Evolutionary conservation across 768 basidiomycete genomes (phyloP).

Genomic region (Boletellus ananiceps): DNA sequence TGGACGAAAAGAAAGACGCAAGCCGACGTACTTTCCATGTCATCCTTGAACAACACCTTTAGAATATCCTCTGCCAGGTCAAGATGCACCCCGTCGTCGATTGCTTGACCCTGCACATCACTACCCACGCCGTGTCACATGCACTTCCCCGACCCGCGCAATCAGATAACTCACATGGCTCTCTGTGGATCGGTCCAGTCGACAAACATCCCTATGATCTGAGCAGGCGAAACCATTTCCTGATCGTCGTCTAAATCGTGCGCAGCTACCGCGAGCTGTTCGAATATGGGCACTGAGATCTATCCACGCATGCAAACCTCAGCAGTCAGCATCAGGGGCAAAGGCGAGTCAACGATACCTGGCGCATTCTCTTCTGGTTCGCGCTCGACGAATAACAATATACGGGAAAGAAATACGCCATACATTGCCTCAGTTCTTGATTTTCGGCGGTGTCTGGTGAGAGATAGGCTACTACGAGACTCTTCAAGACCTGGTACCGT

Average conservation of each 20-base stretch:
- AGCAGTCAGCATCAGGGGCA: not conserved
- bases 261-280: slow-evolving; percentile 52
- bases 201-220: slow-evolving; percentile 73
- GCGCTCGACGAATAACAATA: slow-evolving; percentile 76
- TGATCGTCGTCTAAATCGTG: slow-evolving; percentile 67
- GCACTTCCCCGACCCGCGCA: not conserved
- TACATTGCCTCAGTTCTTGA: slow-evolving; percentile 78
- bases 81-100: slow-evolving; percentile 45
- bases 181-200: slow-evolving; percentile 90
- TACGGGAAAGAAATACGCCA: slow-evolving; percentile 81
- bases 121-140: slow-evolving; percentile 20
- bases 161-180: slow-evolving; percentile 43
- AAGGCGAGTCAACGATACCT: slow-evolving; percentile 25
- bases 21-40: slow-evolving; percentile 47
- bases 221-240: slow-evolving; percentile 66
- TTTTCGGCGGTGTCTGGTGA: slow-evolving; percentile 79
- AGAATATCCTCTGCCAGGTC: slow-evolving; percentile 53
- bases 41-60: slow-evolving; percentile 43
- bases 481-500: slow-evolving; percentile 39
- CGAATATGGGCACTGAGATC: slow-evolving; percentile 70
- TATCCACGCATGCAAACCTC: slow-evolving; percentile 23
- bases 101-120: slow-evolving; percentile 36
- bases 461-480: slow-evolving; percentile 59
- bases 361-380: slow-evolving; percentile 72
- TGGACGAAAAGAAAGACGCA: too few relatives aligned